Evolutionary conservation across 305 asterid species (phyloP).

Genomic region (Stenogyne calaminthoides): DNA sequence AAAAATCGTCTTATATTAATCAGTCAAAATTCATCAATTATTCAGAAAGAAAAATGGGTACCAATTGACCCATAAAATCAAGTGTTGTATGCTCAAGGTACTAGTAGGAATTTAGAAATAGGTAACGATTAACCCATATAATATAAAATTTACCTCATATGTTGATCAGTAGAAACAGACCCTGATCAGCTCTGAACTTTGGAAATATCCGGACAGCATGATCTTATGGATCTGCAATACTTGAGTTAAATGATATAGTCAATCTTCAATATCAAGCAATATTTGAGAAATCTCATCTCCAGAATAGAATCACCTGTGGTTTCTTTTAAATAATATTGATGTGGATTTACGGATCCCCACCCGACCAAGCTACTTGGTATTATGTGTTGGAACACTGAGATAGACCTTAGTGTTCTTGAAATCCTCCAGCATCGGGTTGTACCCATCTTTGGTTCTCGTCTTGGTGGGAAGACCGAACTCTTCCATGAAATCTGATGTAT

Average conservation of each 20-base stretch:
- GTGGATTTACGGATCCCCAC: background rate
- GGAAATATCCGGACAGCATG: background rate
- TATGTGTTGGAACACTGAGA: constrained; percentile 94
- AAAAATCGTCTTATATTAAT: background rate
- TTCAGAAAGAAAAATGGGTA: background rate
- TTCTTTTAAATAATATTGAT: constrained; percentile 6
- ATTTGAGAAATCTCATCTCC: background rate
- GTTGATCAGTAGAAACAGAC: constrained; percentile 5
- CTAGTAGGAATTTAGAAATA: too few species aligned
- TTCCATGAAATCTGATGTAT: constrained; percentile 92
- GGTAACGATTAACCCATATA: too few species aligned
- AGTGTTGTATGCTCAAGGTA: background rate
- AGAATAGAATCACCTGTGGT: constrained; percentile 12
- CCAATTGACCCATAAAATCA: background rate
- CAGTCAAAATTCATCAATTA: background rate
- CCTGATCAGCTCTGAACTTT: background rate
- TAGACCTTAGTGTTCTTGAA: constrained; percentile 94
- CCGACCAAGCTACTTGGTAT: constrained; percentile 52
- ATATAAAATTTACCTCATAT: background rate
- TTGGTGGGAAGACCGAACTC: constrained; percentile 91
- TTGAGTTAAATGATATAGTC: background rate
- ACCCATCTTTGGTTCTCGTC: constrained; percentile 94
- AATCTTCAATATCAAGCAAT: constrained; percentile 2
- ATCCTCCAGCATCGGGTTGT: constrained; percentile 97
- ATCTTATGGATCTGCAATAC: background rate